These are phyloP conservation scores for Scheffersomyces segobiensis DNA, from an alignment of 1,139 yeast genomes.

Conservation along the genomic window DNA sequence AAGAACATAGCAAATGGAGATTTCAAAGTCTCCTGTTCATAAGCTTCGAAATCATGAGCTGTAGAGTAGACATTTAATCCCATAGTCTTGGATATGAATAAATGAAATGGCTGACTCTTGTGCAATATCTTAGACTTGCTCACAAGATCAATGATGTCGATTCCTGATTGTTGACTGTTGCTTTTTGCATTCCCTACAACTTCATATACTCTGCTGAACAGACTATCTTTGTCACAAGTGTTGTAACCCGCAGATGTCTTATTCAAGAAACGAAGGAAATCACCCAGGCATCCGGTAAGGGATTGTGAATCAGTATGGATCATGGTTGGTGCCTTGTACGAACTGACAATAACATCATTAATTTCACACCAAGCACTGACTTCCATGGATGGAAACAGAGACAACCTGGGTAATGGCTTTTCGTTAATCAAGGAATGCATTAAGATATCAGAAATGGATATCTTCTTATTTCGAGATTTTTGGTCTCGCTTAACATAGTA, in stretches of 20 bases:
- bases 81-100: conserved; percentile 52
- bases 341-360: conserved; percentile 50
- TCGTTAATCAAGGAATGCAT: conserved; percentile 91
- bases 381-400: conserved; percentile 62
- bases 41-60: conserved; percentile 71
- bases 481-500: conserved; percentile 26
- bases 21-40: conserved; percentile 56
- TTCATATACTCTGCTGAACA: conserved; percentile 17
- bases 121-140: conserved; percentile 78
- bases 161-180: conserved; percentile 9
- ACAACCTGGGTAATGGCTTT: conserved; percentile 60
- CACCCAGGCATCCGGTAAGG: conserved; percentile 11
- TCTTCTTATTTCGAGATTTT: conserved; percentile 43
- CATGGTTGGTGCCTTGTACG: conserved; percentile 32
- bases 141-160: conserved; percentile 60
- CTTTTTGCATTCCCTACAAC: conserved; percentile 10
- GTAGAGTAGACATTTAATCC: conserved; percentile 65
- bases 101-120: conserved; percentile 83
- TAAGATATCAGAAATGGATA: conserved; percentile 73
- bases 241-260: conserved; percentile 27
- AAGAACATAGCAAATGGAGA: conserved; percentile 68
- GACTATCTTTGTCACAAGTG: conserved; percentile 1
- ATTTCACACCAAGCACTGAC: conserved; percentile 72
- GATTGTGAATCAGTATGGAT: conserved; percentile 11
- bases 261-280: conserved; percentile 28